Conservation (phyloP, 2,329 filamentous ascomycete genomes). For the Claviceps africana region DNA sequence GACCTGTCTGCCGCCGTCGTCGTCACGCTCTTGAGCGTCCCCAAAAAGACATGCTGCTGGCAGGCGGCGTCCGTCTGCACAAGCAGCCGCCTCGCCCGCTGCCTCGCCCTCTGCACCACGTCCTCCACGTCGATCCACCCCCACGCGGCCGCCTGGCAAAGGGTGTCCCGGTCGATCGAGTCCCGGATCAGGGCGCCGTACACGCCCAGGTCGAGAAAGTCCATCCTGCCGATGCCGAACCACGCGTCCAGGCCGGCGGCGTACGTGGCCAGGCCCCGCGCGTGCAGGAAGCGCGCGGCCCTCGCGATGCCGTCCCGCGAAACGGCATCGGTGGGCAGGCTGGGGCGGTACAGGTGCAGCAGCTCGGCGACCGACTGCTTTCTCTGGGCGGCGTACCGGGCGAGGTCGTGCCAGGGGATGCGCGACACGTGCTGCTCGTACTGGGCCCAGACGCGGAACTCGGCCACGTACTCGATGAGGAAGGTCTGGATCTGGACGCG, state of each 20-base stretch:
- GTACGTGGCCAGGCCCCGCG: neutral
- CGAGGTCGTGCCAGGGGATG: slow-evolving; percentile 7
- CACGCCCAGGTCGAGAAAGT: slow-evolving; percentile 14
- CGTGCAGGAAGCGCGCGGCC: slow-evolving; percentile 10
- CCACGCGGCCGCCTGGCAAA: slow-evolving; percentile 4
- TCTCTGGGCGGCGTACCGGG: slow-evolving; percentile 4
- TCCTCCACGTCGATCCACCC: slow-evolving; percentile 9
- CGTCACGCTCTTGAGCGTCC: neutral
- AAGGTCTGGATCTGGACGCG: slow-evolving; percentile 12
- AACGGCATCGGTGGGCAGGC: slow-evolving; percentile 12
- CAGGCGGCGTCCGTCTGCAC: neutral
- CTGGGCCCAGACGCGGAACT: slow-evolving; percentile 9
- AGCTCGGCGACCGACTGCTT: slow-evolving; percentile 5
- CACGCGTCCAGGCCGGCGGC: slow-evolving; percentile 8
- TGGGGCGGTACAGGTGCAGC: slow-evolving; percentile 10
- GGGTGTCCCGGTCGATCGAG: slow-evolving; percentile 7
- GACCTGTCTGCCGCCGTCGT: neutral
- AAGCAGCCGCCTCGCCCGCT: neutral
- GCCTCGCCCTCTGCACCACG: neutral
- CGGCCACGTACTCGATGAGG: slow-evolving; percentile 10
- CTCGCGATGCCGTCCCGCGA: slow-evolving; percentile 7
- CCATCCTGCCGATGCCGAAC: slow-evolving; percentile 3
- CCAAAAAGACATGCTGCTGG: neutral
- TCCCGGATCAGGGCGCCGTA: slow-evolving; percentile 12
- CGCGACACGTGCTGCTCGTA: slow-evolving; percentile 9